phyloP scores from a whole-genome alignment of 208 protist genomes.

The Trypanosoma boissoni region DNA sequence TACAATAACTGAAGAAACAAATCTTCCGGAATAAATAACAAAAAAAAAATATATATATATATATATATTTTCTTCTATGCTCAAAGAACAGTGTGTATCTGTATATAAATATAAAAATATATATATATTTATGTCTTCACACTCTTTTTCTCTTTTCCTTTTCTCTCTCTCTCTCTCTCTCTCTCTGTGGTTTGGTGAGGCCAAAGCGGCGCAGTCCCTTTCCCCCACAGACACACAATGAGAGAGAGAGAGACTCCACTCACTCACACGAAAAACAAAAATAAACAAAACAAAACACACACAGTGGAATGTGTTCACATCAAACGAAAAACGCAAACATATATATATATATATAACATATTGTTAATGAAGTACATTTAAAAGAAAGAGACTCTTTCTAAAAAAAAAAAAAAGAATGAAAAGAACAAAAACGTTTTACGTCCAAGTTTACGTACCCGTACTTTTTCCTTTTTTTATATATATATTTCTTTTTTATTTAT shows the following conservation, averaged over 20 bases:
- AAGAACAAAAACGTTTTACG: slow-evolving; percentile 14
- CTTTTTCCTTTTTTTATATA: not conserved
- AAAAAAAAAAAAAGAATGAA: slow-evolving; percentile 16
- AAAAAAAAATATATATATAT: slow-evolving; percentile 7
- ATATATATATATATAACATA: slow-evolving; percentile 2
- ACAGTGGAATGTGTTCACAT: not conserved
- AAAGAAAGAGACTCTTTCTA: not conserved
- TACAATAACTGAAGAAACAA: no score
- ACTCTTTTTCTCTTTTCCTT: slow-evolving; percentile 14
- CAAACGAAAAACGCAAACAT: slow-evolving; percentile 5
- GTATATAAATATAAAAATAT: not conserved
- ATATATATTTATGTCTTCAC: not conserved
- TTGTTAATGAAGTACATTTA: slow-evolving; percentile 8
- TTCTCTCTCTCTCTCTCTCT: slow-evolving; percentile 2
- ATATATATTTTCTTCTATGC: no score
- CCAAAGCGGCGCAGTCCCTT: not conserved
- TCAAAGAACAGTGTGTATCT: not conserved
- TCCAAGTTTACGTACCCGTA: not conserved
- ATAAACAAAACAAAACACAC: slow-evolving; percentile 9
- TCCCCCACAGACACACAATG: not conserved
- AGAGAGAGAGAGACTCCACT: not conserved
- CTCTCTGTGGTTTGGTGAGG: not conserved
- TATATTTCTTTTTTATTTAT: slow-evolving; percentile 13
- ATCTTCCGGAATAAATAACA: no score
- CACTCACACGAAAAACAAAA: slow-evolving; percentile 14